Evolutionary conservation across 192 early-diverging fungal genomes (phyloP), one percentile per base, ranked within the genome.

Genomic region (Rhizophagus clarus): DNA sequence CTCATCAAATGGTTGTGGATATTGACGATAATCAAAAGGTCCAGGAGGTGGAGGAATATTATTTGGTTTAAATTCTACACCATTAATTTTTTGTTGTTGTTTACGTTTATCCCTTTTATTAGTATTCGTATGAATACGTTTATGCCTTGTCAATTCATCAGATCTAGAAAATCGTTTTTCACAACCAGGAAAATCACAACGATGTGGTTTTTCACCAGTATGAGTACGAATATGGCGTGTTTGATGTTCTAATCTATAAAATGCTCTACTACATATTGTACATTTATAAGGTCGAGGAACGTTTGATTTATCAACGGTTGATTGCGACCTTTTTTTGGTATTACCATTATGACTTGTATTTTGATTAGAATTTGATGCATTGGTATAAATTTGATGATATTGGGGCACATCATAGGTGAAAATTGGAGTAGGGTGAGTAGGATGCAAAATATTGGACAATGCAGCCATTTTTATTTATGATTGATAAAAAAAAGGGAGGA

Each of bases 191-290:
- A 91, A 91, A 49, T 89, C 89, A 84, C 95, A 96, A 26, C 86
- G 85, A 81, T 95, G 92, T 6, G 95, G 95, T 70, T 92, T 91
- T 84, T 96, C 95, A 68, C 95, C 95, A 2, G 95, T 96, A 82
- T 96, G 95, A 8, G 92, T 94, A 81, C 93, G 90, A 64, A 93
- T 91, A 79, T 96, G 95, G 45, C 93, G 89, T 8, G 92, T 94
- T 84, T 93, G 92, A 83, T 95, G 93, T 83, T 93, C 93, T 11
- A 93, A 85, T 40, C 93, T 91, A 63, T 89, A 90, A 84, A 95
- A 95, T 15, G 89, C 89, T 84, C 91, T 92, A 64, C 88, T 84
- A 83, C 93, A 95, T 81, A 92, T 89, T 10, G 89, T 90, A 82
- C 93, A 95, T 73, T 90, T 86, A 83, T 93, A 94, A 14, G 93